Conservation (phyloP, 345 rosid genomes). For the Gossypium bickii region DNA sequence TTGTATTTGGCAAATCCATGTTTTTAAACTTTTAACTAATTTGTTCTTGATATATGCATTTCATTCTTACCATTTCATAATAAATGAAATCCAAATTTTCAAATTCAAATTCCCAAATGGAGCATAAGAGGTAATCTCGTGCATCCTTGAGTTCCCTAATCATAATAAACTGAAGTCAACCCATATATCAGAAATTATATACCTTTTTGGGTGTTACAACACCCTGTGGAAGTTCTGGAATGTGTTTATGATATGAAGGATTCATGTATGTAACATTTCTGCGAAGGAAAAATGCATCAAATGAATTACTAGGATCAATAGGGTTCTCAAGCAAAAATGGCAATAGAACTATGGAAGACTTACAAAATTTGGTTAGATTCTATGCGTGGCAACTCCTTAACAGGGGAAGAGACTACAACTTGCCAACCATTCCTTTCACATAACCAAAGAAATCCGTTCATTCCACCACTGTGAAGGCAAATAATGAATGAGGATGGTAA, state of each 20-base stretch:
- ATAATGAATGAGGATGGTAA: slow-evolving; percentile 15
- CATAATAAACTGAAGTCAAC: neutral
- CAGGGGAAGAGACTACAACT: slow-evolving; percentile 49
- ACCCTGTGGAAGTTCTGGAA: slow-evolving; percentile 72
- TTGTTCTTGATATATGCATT: no score
- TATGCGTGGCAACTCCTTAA: slow-evolving; percentile 59
- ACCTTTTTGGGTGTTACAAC: slow-evolving; percentile 75
- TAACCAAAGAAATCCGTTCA: slow-evolving; percentile 84
- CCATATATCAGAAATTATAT: neutral
- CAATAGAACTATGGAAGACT: slow-evolving; percentile 31
- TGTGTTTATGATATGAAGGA: slow-evolving; percentile 54
- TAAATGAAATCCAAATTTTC: no score
- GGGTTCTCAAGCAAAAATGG: slow-evolving; percentile 15
- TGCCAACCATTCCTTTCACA: slow-evolving; percentile 52
- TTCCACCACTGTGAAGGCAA: slow-evolving; percentile 63
- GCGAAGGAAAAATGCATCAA: slow-evolving; percentile 18
- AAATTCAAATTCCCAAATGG: neutral
- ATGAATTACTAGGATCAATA: slow-evolving; percentile 4
- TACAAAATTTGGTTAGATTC: slow-evolving; percentile 65
- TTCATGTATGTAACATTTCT: slow-evolving; percentile 68
- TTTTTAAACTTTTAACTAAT: no score
- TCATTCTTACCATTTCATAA: no score
- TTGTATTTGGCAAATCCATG: no score
- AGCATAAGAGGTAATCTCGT: neutral
- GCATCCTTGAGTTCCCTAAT: neutral